These are phyloP conservation scores for Ceratobasidium sp. DNA, from an alignment of 1,284 basidiomycete genomes.

Conservation along the genomic window DNA sequence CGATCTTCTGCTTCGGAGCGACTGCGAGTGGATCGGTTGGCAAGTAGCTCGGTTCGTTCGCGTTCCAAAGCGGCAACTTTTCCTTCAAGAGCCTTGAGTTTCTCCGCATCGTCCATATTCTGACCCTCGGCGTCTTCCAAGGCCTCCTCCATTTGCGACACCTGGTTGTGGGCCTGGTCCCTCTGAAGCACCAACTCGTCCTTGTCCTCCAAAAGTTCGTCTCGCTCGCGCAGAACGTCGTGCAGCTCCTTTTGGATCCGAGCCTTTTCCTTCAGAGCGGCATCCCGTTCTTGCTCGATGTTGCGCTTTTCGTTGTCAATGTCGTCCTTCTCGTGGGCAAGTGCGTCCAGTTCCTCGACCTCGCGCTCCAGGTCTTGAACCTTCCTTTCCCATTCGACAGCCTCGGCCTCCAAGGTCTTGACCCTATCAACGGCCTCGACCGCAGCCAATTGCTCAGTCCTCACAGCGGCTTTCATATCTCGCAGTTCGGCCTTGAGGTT, in stretches of 20 bases:
- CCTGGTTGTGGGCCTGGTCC: constrained; percentile 54
- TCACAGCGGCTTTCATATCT: constrained; percentile 20
- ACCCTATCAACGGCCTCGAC: constrained; percentile 17
- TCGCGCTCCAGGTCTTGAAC: constrained; percentile 67
- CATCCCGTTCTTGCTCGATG: constrained; percentile 49
- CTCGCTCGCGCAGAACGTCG: constrained; percentile 66
- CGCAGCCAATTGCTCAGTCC: constrained; percentile 27
- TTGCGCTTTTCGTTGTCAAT: constrained; percentile 48
- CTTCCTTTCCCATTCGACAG: constrained; percentile 54
- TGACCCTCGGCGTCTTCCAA: constrained; percentile 55
- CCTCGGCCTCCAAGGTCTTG: constrained; percentile 8
- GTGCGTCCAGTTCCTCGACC: constrained; percentile 57
- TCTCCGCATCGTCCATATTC: constrained; percentile 66
- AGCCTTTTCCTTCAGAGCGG: constrained; percentile 52
- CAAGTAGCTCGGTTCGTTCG: constrained; percentile 46
- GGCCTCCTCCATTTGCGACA: constrained; percentile 71
- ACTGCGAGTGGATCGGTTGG: constrained; percentile 50
- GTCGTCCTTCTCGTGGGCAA: constrained; percentile 49
- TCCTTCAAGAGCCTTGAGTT: constrained; percentile 58
- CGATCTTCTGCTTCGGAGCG: constrained; percentile 46
- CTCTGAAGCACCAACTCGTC: constrained; percentile 51
- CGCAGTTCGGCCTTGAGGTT: constrained; percentile 51
- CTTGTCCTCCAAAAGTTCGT: constrained; percentile 58
- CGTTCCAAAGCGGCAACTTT: constrained; percentile 63
- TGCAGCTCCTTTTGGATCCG: constrained; percentile 64